These are phyloP conservation scores for Barnettozyma pratensis DNA, from an alignment of 805 yeast species.

Conservation along the genomic window DNA sequence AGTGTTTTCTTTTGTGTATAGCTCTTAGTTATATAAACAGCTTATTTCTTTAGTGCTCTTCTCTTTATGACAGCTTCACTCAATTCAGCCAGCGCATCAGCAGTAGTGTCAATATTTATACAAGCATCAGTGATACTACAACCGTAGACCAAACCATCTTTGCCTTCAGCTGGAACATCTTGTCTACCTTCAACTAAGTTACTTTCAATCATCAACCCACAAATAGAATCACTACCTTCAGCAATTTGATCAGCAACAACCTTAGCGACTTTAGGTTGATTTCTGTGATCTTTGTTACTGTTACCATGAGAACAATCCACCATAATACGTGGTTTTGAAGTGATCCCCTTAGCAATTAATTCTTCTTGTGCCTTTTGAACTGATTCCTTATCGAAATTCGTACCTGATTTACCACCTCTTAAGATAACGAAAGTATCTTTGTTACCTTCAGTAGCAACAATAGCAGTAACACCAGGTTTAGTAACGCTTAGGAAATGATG, in stretches of 20 bases:
- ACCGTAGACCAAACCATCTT: slow-evolving; percentile 76
- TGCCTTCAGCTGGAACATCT: slow-evolving; percentile 74
- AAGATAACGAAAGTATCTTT: slow-evolving; percentile 84
- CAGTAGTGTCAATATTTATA: slow-evolving; percentile 86
- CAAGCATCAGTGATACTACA: slow-evolving; percentile 98
- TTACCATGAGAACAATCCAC: slow-evolving; percentile 97
- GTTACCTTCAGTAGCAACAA: slow-evolving; percentile 93
- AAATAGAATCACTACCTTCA: slow-evolving; percentile 67
- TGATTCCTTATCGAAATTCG: slow-evolving; percentile 78
- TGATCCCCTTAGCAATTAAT: slow-evolving; percentile 40
- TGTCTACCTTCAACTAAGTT: slow-evolving; percentile 92
- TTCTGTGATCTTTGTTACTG: slow-evolving; percentile 82
- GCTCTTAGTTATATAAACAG: too few species aligned
- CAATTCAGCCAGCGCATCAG: slow-evolving; percentile 58
- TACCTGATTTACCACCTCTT: slow-evolving; percentile 93
- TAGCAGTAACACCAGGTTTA: slow-evolving; percentile 94
- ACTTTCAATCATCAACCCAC: slow-evolving; percentile 97
- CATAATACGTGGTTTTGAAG: slow-evolving; percentile 65
- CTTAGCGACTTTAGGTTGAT: slow-evolving; percentile 87
- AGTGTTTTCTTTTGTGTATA: neutral
- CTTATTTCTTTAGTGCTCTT: slow-evolving; percentile 35
- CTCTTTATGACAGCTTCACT: slow-evolving; percentile 79
- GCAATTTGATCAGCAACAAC: slow-evolving; percentile 73
- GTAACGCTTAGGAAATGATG: slow-evolving; percentile 95
- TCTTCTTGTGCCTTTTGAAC: slow-evolving; percentile 63